Percentiles rank a stretch among this genome's conserved stretches.
Evolutionary conservation across 495 filamentous ascomycete genomes (phyloP).

Genomic region (Podospora pseudoanserina): DNA sequence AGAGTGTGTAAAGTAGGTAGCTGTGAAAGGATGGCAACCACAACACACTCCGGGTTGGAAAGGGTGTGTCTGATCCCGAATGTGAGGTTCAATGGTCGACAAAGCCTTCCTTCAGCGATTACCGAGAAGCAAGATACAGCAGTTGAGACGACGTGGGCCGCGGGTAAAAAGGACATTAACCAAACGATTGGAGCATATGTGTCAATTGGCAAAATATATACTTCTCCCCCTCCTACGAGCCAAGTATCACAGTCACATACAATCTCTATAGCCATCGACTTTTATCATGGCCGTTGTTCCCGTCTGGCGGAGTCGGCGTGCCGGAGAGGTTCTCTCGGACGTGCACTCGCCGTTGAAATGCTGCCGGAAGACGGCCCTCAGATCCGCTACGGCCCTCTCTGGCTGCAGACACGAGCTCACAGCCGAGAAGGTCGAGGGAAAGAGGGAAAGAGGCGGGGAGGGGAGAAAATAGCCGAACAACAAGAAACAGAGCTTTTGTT

Average conservation of each 20-base stretch:
- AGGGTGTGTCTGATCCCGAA: neutral
- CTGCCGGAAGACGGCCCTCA: conserved; percentile 30
- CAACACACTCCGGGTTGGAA: neutral
- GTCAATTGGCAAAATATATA: neutral
- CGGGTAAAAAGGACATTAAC: neutral
- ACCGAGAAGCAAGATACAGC: neutral
- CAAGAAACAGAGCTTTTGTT: neutral
- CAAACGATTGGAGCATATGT: neutral
- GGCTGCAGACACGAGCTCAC: neutral
- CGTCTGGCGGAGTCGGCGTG: neutral
- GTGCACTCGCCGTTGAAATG: neutral
- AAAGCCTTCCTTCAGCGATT: neutral
- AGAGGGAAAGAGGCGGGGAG: neutral
- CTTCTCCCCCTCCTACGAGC: neutral
- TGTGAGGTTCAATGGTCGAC: neutral
- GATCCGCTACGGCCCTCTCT: conserved; percentile 21
- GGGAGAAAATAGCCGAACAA: neutral
- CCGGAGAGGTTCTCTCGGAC: neutral
- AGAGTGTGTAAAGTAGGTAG: too few relatives aligned
- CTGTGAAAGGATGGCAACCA: neutral
- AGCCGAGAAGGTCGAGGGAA: neutral
- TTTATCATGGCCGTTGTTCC: neutral
- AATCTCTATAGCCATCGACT: neutral
- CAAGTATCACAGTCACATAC: neutral
- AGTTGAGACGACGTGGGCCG: neutral